Conservation (phyloP, 1,284 basidiomycete genomes). For the Ganoderma sinense region DNA sequence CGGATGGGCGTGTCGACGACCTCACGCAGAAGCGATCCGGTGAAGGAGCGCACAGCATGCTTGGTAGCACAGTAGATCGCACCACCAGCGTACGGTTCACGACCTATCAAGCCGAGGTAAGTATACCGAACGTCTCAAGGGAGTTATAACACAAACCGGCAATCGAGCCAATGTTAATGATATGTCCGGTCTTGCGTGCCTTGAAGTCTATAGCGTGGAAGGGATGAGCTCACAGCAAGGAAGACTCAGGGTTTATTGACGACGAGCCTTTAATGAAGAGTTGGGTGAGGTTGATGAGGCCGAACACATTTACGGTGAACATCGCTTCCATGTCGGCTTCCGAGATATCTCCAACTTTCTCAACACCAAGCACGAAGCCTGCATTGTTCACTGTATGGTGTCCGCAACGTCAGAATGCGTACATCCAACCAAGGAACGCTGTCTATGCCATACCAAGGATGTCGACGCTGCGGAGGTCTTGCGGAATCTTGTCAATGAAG, state of each 20-base stretch:
- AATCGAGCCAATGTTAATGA: conserved; percentile 96
- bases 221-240: not conserved
- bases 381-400: conserved; percentile 79
- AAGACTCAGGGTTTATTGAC: not conserved
- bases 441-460: conserved; percentile 65
- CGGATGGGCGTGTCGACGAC: conserved; percentile 91
- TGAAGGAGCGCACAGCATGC: conserved; percentile 91
- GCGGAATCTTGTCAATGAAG: conserved; percentile 74
- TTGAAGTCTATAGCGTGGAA: conserved; percentile 78
- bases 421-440: not conserved
- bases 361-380: conserved; percentile 86
- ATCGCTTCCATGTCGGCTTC: conserved; percentile 84
- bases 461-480: conserved; percentile 73
- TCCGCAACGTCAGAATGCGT: not conserved
- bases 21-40: conserved; percentile 84
- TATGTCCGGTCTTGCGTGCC: conserved; percentile 84
- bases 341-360: conserved; percentile 82
- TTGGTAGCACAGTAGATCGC: conserved; percentile 87
- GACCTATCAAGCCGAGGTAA: conserved; percentile 56
- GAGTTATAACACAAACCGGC: conserved; percentile 60
- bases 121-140: not conserved
- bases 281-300: conserved; percentile 87
- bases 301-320: conserved; percentile 94
- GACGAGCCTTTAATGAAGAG: conserved; percentile 71
- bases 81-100: conserved; percentile 92